Percentiles rank a stretch among this genome's conserved stretches.
phyloP scores from a whole-genome alignment of 202 grass and related monocot genomes.

The Carex sylvatica region DNA sequence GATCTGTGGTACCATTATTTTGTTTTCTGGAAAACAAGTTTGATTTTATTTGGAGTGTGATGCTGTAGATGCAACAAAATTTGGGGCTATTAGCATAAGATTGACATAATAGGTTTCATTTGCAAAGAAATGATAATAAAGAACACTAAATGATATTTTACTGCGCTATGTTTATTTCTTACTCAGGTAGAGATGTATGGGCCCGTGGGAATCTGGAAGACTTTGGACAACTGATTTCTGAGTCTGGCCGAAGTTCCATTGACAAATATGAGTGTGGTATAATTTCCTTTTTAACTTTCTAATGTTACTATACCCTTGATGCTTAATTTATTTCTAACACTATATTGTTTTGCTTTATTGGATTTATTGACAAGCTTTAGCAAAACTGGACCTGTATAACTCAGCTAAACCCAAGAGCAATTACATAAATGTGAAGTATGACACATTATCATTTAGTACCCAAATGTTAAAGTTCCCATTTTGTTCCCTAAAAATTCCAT shows the following conservation, averaged over 20 bases:
- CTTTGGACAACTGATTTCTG: conserved; percentile 65
- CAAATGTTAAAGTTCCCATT: not conserved
- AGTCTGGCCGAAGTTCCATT: conserved; percentile 85
- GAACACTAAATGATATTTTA: not conserved
- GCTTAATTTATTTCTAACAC: not conserved
- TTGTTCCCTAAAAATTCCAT: not conserved
- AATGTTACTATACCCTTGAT: not conserved
- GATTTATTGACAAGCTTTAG: not conserved
- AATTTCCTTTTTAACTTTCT: not conserved
- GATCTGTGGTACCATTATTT: not conserved
- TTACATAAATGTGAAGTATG: not conserved
- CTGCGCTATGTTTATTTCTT: not conserved
- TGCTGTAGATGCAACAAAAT: not conserved
- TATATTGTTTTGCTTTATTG: conserved; percentile 9
- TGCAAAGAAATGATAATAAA: not conserved
- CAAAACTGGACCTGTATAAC: not conserved
- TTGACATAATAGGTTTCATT: not conserved
- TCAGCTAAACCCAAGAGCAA: not conserved
- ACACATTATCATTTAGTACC: not conserved
- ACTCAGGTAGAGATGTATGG: conserved; percentile 67
- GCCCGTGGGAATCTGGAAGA: conserved; percentile 66
- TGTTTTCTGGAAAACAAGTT: not conserved
- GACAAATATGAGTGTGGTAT: conserved; percentile 92
- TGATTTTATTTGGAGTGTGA: not conserved
- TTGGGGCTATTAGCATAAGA: not conserved